A percentile compares a stretch with the other conserved stretches of the same genome.
These are phyloP conservation scores for Podospora sp. DNA, from an alignment of 495 filamentous ascomycete genomes.

Conservation along the genomic window DNA sequence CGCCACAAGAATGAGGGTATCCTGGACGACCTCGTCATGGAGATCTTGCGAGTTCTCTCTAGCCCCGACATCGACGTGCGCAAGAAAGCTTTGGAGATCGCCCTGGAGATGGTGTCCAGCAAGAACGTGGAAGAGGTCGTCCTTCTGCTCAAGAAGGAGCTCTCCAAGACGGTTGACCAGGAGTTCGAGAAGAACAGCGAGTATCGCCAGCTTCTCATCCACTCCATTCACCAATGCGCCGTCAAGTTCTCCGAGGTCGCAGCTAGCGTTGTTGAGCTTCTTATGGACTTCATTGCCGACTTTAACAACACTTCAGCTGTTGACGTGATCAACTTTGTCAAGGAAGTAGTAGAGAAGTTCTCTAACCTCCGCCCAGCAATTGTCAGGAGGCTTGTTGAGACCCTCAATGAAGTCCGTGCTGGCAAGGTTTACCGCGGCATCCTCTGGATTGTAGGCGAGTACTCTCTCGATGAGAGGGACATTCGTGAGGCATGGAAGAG, in stretches of 20 bases:
- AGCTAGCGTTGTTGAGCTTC: conserved; percentile 88
- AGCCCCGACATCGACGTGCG: conserved; percentile 97
- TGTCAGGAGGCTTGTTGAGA: conserved; percentile 84
- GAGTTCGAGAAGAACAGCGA: conserved; percentile 99
- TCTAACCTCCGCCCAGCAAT: conserved; percentile 85
- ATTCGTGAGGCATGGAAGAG: conserved; percentile 97
- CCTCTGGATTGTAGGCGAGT: conserved; percentile 98
- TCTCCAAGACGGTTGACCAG: conserved; percentile 96
- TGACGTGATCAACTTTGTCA: conserved; percentile 97
- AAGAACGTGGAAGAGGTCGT: conserved; percentile 99
- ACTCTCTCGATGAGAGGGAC: conserved; percentile 88
- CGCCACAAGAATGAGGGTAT: conserved; percentile 91
- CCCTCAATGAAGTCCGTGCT: conserved; percentile 89
- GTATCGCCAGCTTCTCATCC: conserved; percentile 92
- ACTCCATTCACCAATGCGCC: conserved; percentile 96
- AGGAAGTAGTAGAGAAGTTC: conserved; percentile 99
- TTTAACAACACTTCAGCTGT: conserved; percentile 97
- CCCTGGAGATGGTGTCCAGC: conserved; percentile 96
- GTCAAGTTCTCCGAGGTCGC: conserved; percentile 99
- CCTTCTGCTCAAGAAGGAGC: conserved; percentile 93
- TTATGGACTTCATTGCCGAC: conserved; percentile 99
- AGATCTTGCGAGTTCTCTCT: conserved; percentile 92
- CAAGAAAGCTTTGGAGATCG: conserved; percentile 86
- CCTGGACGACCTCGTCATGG: conserved; percentile 96
- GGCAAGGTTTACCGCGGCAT: conserved; percentile 97